Percentiles rank a stretch among this genome's conserved stretches.
phyloP scores from a whole-genome alignment of 257 asterid species.

The Salvia miltiorrhiza region DNA sequence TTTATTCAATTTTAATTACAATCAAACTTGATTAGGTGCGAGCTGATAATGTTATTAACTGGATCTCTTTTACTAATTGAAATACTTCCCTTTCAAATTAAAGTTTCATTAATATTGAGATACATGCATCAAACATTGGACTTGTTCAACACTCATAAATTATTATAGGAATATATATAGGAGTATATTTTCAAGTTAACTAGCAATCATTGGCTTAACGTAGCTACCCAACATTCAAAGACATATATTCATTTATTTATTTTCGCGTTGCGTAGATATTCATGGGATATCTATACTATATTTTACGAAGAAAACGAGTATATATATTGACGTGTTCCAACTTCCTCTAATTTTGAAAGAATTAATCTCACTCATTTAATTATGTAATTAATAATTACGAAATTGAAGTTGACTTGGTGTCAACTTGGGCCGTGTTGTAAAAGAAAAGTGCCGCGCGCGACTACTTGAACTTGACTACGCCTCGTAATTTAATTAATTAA shows the following conservation, averaged over 20 bases:
- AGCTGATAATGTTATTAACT: background rate
- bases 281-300: background rate
- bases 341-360: background rate
- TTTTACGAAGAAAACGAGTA: background rate
- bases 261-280: background rate
- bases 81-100: background rate
- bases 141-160: background rate
- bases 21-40: background rate
- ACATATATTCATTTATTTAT: background rate
- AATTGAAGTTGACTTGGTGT: background rate
- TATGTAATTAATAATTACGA: background rate
- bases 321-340: background rate
- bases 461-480: background rate
- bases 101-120: background rate
- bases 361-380: background rate
- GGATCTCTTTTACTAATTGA: background rate
- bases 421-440: background rate
- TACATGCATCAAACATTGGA: background rate
- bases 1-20: background rate
- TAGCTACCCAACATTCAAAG: background rate
- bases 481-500: background rate
- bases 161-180: background rate
- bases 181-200: conserved; percentile 1
- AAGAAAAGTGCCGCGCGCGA: conserved; percentile 8
- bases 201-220: background rate